Conservation (phyloP, 176 grass and related monocot species). For the Triticum monococcum region DNA sequence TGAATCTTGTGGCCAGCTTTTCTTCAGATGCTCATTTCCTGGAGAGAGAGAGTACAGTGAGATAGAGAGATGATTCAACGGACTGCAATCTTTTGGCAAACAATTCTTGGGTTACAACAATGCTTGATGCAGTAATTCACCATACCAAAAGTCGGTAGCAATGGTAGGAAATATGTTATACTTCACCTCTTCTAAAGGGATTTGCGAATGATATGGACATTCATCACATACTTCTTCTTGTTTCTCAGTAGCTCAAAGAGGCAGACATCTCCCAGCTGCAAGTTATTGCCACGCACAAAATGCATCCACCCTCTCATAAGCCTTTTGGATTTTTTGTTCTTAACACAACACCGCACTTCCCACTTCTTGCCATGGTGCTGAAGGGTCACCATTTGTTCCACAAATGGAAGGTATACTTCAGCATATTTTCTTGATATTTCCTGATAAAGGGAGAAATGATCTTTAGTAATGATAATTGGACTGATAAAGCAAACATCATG, state of each 20-base stretch:
- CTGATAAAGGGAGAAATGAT: not conserved
- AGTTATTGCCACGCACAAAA: slow-evolving; percentile 29
- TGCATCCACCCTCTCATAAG: not conserved
- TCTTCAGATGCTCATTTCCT: not conserved
- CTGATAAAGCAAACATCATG: not conserved
- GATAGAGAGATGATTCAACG: too few relatives aligned
- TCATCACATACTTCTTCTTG: not conserved
- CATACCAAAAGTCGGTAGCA: too few relatives aligned
- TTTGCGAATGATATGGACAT: not conserved
- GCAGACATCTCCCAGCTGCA: slow-evolving; percentile 21
- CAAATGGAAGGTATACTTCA: not conserved
- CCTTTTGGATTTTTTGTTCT: not conserved
- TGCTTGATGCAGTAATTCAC: not conserved
- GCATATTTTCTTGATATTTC: not conserved
- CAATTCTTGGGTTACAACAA: not conserved
- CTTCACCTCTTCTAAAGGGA: not conserved
- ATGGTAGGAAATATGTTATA: not conserved
- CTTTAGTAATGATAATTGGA: not conserved
- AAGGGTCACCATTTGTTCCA: not conserved
- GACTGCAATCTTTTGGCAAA: not conserved
- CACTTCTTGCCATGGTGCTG: not conserved
- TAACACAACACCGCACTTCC: not conserved
- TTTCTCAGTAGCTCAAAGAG: not conserved
- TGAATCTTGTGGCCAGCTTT: too few relatives aligned
- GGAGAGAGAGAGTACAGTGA: not conserved